Evolutionary conservation across 2,329 filamentous ascomycete species (phyloP).

Genomic region (Alternaria sp.): DNA sequence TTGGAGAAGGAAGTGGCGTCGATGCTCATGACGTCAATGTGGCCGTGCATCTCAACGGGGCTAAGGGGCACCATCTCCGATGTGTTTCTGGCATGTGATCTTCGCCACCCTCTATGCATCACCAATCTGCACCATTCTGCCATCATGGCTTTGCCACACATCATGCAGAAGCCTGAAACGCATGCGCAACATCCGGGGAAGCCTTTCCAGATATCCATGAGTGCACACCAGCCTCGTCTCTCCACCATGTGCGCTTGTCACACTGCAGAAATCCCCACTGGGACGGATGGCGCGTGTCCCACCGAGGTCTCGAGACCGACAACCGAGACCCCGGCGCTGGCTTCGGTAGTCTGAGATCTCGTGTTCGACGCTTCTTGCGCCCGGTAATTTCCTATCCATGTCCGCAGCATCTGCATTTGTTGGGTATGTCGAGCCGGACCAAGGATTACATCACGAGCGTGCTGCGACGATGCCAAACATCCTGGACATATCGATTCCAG

Average conservation of each 20-base stretch:
- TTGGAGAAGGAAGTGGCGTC: not conserved
- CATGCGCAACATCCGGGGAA: not conserved
- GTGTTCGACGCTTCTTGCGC: conserved; percentile 5
- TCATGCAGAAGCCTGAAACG: not conserved
- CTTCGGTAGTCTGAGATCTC: conserved; percentile 15
- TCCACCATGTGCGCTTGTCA: conserved; percentile 23
- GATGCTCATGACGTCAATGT: conserved; percentile 12
- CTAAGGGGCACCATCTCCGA: not conserved
- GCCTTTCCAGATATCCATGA: not conserved
- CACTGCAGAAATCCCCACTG: conserved; percentile 12
- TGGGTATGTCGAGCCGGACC: not conserved
- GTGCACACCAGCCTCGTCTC: conserved; percentile 9
- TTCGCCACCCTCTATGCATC: not conserved
- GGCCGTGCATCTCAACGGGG: not conserved
- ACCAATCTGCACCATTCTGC: not conserved
- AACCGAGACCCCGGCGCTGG: conserved; percentile 9
- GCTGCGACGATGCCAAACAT: not conserved
- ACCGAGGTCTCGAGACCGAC: conserved; percentile 9
- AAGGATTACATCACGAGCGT: not conserved
- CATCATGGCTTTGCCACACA: not conserved
- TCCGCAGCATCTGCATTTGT: conserved; percentile 2
- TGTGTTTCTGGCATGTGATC: conserved; percentile 1
- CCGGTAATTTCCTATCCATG: not conserved
- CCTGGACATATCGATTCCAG: not conserved
- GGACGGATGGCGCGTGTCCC: conserved; percentile 11